Evolutionary conservation across 345 rosid genomes (phyloP), one percentile per base, ranked within the genome.

Genomic region (Excoecaria cochinchinensis): DNA sequence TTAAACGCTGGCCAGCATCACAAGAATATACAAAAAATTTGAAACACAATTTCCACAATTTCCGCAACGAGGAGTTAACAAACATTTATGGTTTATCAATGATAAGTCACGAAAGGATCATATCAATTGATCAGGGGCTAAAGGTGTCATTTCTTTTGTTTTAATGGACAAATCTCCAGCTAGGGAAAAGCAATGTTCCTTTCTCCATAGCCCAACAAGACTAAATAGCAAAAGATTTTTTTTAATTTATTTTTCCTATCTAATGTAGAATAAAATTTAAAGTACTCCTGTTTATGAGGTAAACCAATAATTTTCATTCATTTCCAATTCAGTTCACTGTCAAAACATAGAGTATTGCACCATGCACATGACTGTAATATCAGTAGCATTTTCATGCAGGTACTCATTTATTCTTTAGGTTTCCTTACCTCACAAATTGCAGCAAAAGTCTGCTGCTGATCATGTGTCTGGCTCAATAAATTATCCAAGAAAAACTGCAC

Each of bases 401-500:
- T 0, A 40, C 38, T 25, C 16, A 53, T 25, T 44, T 42, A 62
- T 31, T 44, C 44, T 48, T 7, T 15, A 57, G 72, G 15, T 10
- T 60, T 62, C 11, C 78, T 48, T 80, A 92, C 99, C 97, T 95
- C 99, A 55, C 99, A 97, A 71, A 95, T 92, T 77, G 94, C 91
- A 67, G 94, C 74, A 24, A 95, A 75, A 69, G 98, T 95, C 86
- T 91, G 89, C 77, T 90, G 93, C 75, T 92, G 97, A 85, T 92
- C 97, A 4, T 97, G 98, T 67, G 76, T 78, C 82, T 91, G 97
- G 84, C 89, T 82, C 69, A 95, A 74, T 72, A 90, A 80, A 80
- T 91, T 92, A 86, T 95, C 88, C 89, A 92, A 83, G 89, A 92
- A 91, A 78, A 85, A 95, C 78, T 92, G 95, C 68, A 95, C 91